Conservation (phyloP, 495 filamentous ascomycete genomes). For the Aspergillus wentii region DNA sequence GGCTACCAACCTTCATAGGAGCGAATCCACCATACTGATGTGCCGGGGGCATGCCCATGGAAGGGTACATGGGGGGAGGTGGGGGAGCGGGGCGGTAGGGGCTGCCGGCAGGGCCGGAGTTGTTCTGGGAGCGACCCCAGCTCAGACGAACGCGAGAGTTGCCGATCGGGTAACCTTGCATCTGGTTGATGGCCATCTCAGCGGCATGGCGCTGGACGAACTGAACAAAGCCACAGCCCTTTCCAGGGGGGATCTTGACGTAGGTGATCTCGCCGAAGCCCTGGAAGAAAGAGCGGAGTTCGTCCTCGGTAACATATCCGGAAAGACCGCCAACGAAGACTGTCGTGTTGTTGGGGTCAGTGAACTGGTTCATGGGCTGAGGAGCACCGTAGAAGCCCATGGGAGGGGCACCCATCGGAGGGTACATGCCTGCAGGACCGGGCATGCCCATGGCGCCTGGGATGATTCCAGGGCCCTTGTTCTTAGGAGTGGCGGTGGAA, state of each 20-base stretch:
- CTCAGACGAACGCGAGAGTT: conserved; percentile 96
- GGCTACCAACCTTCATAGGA: conserved; percentile 65
- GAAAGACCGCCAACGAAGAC: conserved; percentile 98
- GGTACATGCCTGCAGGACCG: conserved; percentile 44
- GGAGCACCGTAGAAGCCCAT: conserved; percentile 78
- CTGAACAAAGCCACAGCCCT: conserved; percentile 98
- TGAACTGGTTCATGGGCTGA: conserved; percentile 99
- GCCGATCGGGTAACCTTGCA: conserved; percentile 99
- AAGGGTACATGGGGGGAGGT: conserved; percentile 79
- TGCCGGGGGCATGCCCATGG: conserved; percentile 74
- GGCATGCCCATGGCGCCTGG: conserved; percentile 54
- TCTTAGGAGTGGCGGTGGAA: conserved; percentile 96
- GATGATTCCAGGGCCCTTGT: conserved; percentile 65
- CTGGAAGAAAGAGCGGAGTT: conserved; percentile 99
- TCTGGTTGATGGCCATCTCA: conserved; percentile 99
- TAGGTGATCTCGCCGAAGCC: conserved; percentile 99
- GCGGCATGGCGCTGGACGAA: conserved; percentile 98
- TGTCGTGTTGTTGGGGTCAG: conserved; percentile 99
- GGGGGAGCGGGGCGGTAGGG: conserved; percentile 95
- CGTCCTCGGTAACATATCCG: conserved; percentile 98
- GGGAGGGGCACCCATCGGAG: conserved; percentile 72
- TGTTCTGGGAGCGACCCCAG: conserved; percentile 98
- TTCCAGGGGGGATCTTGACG: conserved; percentile 98
- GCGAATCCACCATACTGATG: conserved; percentile 71
- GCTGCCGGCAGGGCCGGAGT: conserved; percentile 94